Evolutionary conservation across 1,139 yeast species (phyloP).

Genomic region (Blastobotrys petasosporus): DNA sequence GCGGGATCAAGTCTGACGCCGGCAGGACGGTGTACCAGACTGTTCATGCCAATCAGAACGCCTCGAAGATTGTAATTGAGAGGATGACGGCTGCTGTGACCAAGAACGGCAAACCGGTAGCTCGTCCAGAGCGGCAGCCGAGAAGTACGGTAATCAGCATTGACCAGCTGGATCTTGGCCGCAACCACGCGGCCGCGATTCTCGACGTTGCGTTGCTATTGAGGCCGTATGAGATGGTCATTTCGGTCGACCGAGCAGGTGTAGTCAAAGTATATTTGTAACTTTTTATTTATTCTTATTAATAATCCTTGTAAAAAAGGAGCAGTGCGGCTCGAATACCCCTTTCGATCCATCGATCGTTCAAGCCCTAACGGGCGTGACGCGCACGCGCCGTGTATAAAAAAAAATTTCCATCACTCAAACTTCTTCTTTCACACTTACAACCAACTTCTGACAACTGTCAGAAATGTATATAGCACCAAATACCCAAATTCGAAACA

Average conservation of each 20-base stretch:
- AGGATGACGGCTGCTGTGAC: conserved; percentile 25
- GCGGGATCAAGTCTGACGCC: conserved; percentile 29
- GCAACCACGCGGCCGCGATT: conserved; percentile 46
- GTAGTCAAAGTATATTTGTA: conserved; percentile 51
- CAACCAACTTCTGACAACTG: no score
- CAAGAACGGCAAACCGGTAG: conserved; percentile 21
- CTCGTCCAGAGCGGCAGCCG: conserved; percentile 25
- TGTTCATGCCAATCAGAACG: conserved; percentile 33
- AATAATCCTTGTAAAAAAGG: no score
- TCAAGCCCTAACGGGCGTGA: no score
- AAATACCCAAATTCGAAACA: no score
- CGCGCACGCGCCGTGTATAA: no score
- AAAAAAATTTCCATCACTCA: no score
- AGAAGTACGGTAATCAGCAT: conserved; percentile 33
- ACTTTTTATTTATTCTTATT: not conserved
- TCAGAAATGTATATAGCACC: no score
- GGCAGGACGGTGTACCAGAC: conserved; percentile 31
- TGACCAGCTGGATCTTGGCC: conserved; percentile 36
- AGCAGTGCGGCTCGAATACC: no score
- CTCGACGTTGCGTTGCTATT: conserved; percentile 44
- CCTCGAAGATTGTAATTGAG: conserved; percentile 26
- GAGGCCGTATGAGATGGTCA: conserved; percentile 54
- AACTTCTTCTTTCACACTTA: no score
- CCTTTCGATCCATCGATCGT: no score
- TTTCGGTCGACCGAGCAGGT: conserved; percentile 62